A percentile compares a stretch with the other conserved stretches of the same genome.
Conservation (phyloP, 2,329 filamentous ascomycete genomes). For the Cercospora beticola region DNA sequence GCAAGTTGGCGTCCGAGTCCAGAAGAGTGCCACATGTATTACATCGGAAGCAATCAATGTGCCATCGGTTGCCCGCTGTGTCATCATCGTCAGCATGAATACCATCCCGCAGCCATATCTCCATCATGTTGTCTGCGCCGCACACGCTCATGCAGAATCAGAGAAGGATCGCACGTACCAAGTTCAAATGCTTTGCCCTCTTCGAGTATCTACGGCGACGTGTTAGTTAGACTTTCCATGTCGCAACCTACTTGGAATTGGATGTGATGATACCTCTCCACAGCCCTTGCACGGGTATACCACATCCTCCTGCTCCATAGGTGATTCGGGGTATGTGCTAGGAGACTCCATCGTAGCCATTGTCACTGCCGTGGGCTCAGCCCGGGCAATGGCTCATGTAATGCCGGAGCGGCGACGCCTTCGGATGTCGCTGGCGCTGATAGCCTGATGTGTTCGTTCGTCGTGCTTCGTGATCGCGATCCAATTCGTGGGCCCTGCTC, state of each 20-base stretch:
- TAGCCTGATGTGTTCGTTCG: background rate
- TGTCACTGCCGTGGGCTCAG: conserved; percentile 17
- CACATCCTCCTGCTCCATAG: conserved; percentile 75
- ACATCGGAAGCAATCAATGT: conserved; percentile 83
- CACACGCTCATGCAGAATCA: background rate
- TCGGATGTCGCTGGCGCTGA: conserved; percentile 2
- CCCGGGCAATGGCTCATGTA: conserved; percentile 3
- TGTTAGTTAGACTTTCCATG: conserved; percentile 17
- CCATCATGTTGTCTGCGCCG: background rate
- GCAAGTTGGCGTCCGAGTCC: conserved; percentile 95
- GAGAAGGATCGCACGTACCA: conserved; percentile 55
- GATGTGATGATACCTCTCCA: conserved; percentile 65
- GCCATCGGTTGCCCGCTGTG: conserved; percentile 50
- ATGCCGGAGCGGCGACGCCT: background rate
- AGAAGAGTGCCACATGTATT: conserved; percentile 93
- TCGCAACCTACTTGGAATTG: conserved; percentile 2
- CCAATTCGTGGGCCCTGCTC: background rate
- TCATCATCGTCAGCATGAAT: conserved; percentile 7
- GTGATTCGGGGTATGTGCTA: conserved; percentile 63
- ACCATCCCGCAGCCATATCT: background rate
- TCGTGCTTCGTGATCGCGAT: background rate
- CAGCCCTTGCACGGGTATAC: conserved; percentile 88
- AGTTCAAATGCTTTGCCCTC: conserved; percentile 98
- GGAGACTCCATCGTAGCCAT: conserved; percentile 50
- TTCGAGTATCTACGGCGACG: conserved; percentile 73